phyloP scores from a whole-genome alignment of 345 rosid species.

The Euclidium syriacum region DNA sequence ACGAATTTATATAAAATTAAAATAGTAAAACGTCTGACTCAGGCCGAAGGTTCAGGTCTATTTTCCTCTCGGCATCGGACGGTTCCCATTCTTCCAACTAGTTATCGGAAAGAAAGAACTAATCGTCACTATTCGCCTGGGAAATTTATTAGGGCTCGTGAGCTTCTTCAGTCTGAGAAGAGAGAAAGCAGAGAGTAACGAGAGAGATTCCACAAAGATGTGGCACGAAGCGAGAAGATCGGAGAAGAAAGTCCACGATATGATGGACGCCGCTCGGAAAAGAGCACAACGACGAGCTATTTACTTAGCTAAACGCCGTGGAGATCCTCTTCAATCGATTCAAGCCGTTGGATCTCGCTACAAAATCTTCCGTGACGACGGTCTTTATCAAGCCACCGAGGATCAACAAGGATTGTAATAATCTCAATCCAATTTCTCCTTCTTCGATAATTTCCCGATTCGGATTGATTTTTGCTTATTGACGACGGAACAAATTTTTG shows the following conservation, averaged over 20 bases:
- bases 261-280: slow-evolving; percentile 99
- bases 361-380: slow-evolving; percentile 73
- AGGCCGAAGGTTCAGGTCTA: not conserved
- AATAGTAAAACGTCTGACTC: too few species aligned
- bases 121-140: too few species aligned
- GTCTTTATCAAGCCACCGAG: slow-evolving; percentile 81
- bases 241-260: slow-evolving; percentile 95
- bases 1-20: too few species aligned
- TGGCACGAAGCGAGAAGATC: slow-evolving; percentile 99
- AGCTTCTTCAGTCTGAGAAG: not conserved
- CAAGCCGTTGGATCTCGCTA: slow-evolving; percentile 71
- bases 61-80: not conserved
- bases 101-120: too few species aligned
- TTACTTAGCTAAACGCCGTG: slow-evolving; percentile 82
- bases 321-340: slow-evolving; percentile 92
- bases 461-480: not conserved
- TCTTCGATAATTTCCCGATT: not conserved
- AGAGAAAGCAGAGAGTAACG: too few species aligned
- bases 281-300: slow-evolving; percentile 89
- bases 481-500: not conserved
- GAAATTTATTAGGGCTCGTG: slow-evolving; percentile 30
- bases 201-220: slow-evolving; percentile 41
- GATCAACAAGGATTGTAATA: slow-evolving; percentile 87
- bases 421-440: not conserved
- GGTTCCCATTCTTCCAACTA: slow-evolving; percentile 1